These are phyloP conservation scores for Kappamyces sp. DNA, from an alignment of 192 early-diverging fungal species.

Conservation along the genomic window DNA sequence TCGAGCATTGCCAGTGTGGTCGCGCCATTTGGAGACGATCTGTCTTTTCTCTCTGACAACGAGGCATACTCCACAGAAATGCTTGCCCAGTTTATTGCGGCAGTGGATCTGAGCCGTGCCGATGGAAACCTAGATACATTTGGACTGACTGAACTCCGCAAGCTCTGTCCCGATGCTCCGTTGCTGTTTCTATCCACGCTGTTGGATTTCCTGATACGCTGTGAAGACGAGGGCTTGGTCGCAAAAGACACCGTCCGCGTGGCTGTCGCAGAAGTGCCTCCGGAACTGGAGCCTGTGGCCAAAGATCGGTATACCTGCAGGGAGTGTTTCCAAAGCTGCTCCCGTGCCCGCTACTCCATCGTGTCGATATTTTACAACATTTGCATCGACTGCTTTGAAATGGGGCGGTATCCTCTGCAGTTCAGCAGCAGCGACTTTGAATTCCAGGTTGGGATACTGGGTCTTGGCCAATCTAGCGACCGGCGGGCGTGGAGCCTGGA, in stretches of 20 bases:
- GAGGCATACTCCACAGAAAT: background rate
- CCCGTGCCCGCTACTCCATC: no score
- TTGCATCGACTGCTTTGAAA: conserved; percentile 9
- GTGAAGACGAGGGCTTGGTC: background rate
- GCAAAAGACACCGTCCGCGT: no score
- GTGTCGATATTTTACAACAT: background rate
- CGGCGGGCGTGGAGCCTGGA: background rate
- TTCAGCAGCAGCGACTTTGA: conserved; percentile 8
- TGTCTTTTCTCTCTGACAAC: no score
- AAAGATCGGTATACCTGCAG: background rate
- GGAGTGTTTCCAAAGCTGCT: background rate
- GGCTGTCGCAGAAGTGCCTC: background rate
- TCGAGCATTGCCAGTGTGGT: conserved; percentile 7
- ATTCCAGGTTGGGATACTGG: background rate
- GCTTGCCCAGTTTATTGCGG: background rate
- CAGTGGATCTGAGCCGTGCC: background rate
- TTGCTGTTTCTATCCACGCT: background rate
- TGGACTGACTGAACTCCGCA: conserved; percentile 6
- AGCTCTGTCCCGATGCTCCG: no score
- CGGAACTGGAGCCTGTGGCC: background rate
- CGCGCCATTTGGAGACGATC: no score
- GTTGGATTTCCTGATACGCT: background rate
- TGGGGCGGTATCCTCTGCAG: background rate
- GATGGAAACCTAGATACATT: background rate
- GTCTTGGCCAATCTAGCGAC: background rate